A percentile compares a stretch with the other conserved stretches of the same genome.
Conservation (phyloP, 1,139 yeast species). For the Lodderomyces orthopsilosis region DNA sequence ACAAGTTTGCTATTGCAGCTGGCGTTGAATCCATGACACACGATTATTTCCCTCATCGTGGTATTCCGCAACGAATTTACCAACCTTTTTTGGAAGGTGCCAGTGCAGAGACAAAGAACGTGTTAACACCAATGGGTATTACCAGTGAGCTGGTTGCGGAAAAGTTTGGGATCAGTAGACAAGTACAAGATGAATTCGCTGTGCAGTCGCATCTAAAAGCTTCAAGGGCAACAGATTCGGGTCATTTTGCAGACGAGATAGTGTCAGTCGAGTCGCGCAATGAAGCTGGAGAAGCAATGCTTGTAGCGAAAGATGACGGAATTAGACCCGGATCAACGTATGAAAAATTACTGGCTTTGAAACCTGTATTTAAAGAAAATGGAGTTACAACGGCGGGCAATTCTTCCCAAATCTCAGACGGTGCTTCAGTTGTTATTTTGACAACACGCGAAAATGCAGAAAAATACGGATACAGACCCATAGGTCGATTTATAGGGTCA, state of each 20-base stretch:
- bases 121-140: conserved; percentile 70
- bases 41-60: conserved; percentile 41
- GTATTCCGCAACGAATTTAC: conserved; percentile 30
- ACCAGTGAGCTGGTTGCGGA: conserved; percentile 24
- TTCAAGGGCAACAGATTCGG: conserved; percentile 30
- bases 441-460: conserved; percentile 37
- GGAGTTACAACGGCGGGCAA: conserved; percentile 45
- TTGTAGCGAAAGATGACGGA: conserved; percentile 31
- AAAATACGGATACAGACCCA: conserved; percentile 30
- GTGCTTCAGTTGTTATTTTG: conserved; percentile 40
- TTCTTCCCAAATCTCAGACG: conserved; percentile 42
- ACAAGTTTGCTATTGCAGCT: conserved; percentile 36
- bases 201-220: conserved; percentile 36
- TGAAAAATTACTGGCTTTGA: conserved; percentile 28
- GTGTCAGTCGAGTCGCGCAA: conserved; percentile 31
- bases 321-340: conserved; percentile 25
- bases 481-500: conserved; percentile 41
- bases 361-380: conserved; percentile 33
- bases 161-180: conserved; percentile 57
- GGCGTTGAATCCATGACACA: conserved; percentile 47
- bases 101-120: conserved; percentile 23
- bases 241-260: conserved; percentile 37
- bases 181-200: conserved; percentile 51
- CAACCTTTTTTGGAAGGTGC: conserved; percentile 19
- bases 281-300: conserved; percentile 15